phyloP scores from a whole-genome alignment of 2,329 filamentous ascomycete species.

The Nemania serpens region DNA sequence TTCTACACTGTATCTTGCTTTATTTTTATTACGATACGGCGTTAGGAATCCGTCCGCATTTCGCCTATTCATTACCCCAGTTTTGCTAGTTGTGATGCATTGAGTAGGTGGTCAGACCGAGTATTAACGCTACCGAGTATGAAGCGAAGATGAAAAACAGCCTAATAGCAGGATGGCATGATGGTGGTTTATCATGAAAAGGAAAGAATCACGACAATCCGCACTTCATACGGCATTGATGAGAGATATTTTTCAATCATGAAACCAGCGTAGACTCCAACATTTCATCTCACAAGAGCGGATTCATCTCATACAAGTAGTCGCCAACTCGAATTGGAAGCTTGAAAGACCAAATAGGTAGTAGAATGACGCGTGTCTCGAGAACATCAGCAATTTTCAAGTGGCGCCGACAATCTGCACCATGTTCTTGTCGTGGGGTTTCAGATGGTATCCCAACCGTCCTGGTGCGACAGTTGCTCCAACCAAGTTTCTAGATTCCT shows the following conservation, averaged over 20 bases:
- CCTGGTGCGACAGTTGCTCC: conserved; percentile 12
- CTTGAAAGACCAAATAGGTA: not conserved
- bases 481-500: conserved; percentile 1
- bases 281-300: not conserved
- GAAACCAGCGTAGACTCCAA: conserved; percentile 4
- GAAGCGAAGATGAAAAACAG: too few species aligned
- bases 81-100: too few species aligned
- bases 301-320: not conserved
- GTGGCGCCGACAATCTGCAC: not conserved
- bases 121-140: too few species aligned
- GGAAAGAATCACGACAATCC: not conserved
- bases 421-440: conserved; percentile 6
- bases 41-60: too few species aligned
- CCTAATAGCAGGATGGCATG: too few species aligned
- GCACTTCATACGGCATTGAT: not conserved
- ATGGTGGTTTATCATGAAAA: not conserved
- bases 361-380: not conserved
- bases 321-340: not conserved
- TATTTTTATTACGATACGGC: too few species aligned
- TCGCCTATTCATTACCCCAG: too few species aligned
- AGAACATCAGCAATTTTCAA: not conserved
- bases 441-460: conserved; percentile 20
- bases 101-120: too few species aligned
- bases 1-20: too few species aligned
- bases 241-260: not conserved